Conservation (phyloP, 495 filamentous ascomycete species). For the Opeltia flavorubescens region DNA sequence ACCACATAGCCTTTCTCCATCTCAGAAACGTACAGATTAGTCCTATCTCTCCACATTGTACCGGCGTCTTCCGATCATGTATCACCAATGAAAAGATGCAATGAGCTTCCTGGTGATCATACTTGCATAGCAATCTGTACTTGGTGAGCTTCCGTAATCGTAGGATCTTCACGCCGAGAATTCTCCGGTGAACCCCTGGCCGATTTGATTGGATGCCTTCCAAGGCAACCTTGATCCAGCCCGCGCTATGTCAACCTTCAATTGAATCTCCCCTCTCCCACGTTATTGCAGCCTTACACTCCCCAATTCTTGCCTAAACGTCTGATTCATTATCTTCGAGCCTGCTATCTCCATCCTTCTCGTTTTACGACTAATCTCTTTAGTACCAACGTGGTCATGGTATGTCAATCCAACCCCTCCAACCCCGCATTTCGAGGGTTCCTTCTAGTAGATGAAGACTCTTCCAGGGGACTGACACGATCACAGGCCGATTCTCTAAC, state of each 20-base stretch:
- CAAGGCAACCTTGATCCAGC: background rate
- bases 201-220: background rate
- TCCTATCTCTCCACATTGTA: slow-evolving; percentile 89
- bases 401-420: background rate
- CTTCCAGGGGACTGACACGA: background rate
- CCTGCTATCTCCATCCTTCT: too few relatives aligned
- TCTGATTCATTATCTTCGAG: too few relatives aligned
- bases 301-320: too few relatives aligned
- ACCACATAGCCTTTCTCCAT: slow-evolving; percentile 7
- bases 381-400: background rate
- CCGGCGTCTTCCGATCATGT: background rate
- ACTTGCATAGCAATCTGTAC: background rate
- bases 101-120: background rate
- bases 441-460: background rate
- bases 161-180: background rate
- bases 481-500: slow-evolving; percentile 79
- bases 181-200: background rate
- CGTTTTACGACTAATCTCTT: background rate
- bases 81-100: background rate
- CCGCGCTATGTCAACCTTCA: slow-evolving; percentile 1
- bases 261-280: background rate
- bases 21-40: slow-evolving; percentile 67
- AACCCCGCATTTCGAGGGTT: background rate
- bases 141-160: background rate
- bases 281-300: slow-evolving; percentile 1